A percentile compares a stretch with the other conserved stretches of the same genome.
Evolutionary conservation across 2,329 filamentous ascomycete species (phyloP).

Genomic region (Xylariaceae sp.): DNA sequence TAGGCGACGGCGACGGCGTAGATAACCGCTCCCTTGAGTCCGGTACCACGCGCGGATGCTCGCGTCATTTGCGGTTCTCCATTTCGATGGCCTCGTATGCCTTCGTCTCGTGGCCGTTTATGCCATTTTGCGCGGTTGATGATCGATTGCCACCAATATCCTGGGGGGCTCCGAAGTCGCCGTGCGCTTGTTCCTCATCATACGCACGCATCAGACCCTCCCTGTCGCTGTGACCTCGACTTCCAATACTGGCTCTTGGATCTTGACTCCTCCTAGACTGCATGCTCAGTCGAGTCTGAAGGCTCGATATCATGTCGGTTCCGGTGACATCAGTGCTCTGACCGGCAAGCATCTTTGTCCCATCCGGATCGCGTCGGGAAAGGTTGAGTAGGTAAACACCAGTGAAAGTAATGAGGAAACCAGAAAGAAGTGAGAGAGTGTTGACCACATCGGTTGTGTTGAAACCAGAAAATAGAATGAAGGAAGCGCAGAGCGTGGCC

Average conservation of each 20-base stretch:
- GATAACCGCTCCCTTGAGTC: not conserved
- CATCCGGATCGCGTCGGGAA: constrained; percentile 86
- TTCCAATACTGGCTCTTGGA: constrained; percentile 58
- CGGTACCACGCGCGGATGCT: constrained; percentile 13
- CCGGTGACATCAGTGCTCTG: constrained; percentile 72
- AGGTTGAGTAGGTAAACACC: constrained; percentile 95
- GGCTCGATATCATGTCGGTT: constrained; percentile 82
- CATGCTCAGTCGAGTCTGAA: constrained; percentile 91
- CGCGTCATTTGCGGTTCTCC: constrained; percentile 40
- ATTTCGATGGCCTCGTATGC: constrained; percentile 46
- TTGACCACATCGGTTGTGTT: constrained; percentile 90
- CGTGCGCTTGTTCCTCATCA: constrained; percentile 68
- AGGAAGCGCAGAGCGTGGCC: constrained; percentile 86
- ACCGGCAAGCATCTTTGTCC: constrained; percentile 58
- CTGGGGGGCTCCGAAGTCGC: constrained; percentile 69
- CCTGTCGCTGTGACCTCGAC: constrained; percentile 59
- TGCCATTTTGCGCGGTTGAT: constrained; percentile 35
- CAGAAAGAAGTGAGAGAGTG: constrained; percentile 84
- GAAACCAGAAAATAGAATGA: constrained; percentile 93
- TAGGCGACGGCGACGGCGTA: constrained; percentile 3
- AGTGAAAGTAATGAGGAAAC: constrained; percentile 91
- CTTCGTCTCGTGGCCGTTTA: constrained; percentile 37
- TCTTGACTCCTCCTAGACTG: constrained; percentile 73
- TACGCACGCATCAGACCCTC: constrained; percentile 84
- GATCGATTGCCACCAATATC: constrained; percentile 61